A percentile compares a stretch with the other conserved stretches of the same genome.
Conservation (phyloP, 345 rosid species). For the Salix udensis region DNA sequence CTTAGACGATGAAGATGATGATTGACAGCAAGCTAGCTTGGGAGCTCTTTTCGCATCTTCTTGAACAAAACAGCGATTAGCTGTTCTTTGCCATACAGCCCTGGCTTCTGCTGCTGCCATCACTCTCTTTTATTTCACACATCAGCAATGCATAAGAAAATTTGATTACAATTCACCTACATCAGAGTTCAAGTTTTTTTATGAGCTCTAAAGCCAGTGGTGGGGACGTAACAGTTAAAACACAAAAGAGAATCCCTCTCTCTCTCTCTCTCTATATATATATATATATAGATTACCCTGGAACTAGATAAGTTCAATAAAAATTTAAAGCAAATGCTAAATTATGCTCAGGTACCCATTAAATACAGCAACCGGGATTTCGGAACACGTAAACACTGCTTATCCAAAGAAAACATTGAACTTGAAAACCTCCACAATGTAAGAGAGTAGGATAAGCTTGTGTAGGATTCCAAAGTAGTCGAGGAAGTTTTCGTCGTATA, state of each 20-base stretch:
- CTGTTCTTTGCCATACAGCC: conserved; percentile 86
- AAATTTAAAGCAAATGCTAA: background rate
- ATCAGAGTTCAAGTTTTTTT: background rate
- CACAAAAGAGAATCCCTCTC: background rate
- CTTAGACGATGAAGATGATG: conserved; percentile 56
- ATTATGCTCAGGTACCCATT: background rate
- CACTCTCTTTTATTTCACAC: conserved; percentile 30
- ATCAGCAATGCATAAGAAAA: conserved; percentile 12
- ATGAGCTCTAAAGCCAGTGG: background rate
- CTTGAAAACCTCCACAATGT: background rate
- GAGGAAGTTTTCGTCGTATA: background rate
- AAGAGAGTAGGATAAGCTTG: background rate
- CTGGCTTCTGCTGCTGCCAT: conserved; percentile 96
- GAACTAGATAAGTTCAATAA: background rate
- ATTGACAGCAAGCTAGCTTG: conserved; percentile 81
- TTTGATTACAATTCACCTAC: background rate
- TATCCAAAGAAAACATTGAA: background rate
- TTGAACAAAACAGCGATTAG: conserved; percentile 91
- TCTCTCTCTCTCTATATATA: too few species aligned
- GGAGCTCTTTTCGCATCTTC: conserved; percentile 99
- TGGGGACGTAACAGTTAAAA: background rate
- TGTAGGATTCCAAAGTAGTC: background rate
- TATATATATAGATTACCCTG: background rate
- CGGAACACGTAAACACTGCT: background rate
- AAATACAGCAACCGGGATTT: background rate